These are phyloP conservation scores for Alisma plantagoaquatica DNA, from an alignment of 106 monocot species.

Conservation along the genomic window DNA sequence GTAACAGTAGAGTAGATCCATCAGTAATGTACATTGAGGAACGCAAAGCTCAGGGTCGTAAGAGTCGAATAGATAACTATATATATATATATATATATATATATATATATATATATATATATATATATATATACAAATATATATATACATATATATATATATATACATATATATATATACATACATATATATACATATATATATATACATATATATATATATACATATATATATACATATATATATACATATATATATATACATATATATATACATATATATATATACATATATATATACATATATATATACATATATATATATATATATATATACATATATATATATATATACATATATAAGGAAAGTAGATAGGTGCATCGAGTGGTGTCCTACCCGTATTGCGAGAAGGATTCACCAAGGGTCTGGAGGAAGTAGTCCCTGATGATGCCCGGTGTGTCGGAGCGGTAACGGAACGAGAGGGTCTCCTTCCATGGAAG, in stretches of 20 bases:
- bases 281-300: background rate
- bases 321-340: background rate
- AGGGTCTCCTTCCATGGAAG: constrained; percentile 89
- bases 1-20: background rate
- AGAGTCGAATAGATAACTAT: background rate
- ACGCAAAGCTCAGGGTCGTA: background rate
- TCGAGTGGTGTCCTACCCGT: constrained; percentile 31
- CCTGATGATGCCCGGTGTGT: constrained; percentile 5
- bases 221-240: background rate
- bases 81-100: constrained; percentile 5
- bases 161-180: background rate
- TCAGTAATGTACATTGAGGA: no score
- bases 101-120: background rate
- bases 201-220: no score
- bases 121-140: background rate
- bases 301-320: background rate
- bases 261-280: background rate
- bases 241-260: background rate
- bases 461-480: constrained; percentile 33
- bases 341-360: background rate
- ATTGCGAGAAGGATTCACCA: constrained; percentile 29
- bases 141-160: background rate
- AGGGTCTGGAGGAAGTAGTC: constrained; percentile 45
- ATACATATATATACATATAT: background rate
- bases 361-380: background rate